These are phyloP conservation scores for Amylocarpus encephaloides DNA, from an alignment of 2,329 filamentous ascomycete genomes.

Conservation along the genomic window DNA sequence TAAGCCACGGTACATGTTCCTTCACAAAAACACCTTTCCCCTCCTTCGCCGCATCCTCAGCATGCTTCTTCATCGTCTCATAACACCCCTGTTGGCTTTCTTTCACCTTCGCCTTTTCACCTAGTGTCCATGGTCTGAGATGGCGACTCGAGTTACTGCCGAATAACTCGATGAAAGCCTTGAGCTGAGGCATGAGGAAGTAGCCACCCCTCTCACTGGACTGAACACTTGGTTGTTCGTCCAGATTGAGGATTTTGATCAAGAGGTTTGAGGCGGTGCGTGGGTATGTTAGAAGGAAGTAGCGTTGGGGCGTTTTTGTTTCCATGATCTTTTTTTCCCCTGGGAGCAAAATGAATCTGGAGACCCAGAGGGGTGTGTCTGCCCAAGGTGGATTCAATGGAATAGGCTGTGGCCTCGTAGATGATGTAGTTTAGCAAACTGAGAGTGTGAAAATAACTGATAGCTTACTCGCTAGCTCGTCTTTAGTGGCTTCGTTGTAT, in stretches of 20 bases:
- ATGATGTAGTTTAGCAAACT: too few species aligned
- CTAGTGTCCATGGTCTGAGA: constrained; percentile 26
- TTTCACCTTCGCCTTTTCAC: constrained; percentile 23
- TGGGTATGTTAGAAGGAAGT: constrained; percentile 5
- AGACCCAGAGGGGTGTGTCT: too few species aligned
- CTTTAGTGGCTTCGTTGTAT: too few species aligned
- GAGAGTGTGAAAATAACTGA: too few species aligned
- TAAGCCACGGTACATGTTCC: constrained; percentile 31
- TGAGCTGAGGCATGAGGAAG: not conserved
- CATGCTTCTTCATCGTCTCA: constrained; percentile 23
- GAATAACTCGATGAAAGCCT: not conserved
- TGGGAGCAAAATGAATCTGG: too few species aligned
- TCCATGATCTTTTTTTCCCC: not conserved
- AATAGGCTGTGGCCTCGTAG: too few species aligned
- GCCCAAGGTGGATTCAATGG: too few species aligned
- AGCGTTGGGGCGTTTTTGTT: not conserved
- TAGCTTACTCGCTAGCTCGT: too few species aligned
- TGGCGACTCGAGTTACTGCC: not conserved
- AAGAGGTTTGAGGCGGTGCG: constrained; percentile 32
- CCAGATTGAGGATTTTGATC: constrained; percentile 27
- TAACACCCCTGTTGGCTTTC: constrained; percentile 26
- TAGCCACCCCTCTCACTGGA: not conserved
- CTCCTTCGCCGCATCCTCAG: constrained; percentile 18
- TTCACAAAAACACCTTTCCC: constrained; percentile 32
- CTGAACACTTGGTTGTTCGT: constrained; percentile 20